Base-by-base conservation (phyloP, 2,329 filamentous ascomycete species). In the Cryphonectria parasitica region DNA sequence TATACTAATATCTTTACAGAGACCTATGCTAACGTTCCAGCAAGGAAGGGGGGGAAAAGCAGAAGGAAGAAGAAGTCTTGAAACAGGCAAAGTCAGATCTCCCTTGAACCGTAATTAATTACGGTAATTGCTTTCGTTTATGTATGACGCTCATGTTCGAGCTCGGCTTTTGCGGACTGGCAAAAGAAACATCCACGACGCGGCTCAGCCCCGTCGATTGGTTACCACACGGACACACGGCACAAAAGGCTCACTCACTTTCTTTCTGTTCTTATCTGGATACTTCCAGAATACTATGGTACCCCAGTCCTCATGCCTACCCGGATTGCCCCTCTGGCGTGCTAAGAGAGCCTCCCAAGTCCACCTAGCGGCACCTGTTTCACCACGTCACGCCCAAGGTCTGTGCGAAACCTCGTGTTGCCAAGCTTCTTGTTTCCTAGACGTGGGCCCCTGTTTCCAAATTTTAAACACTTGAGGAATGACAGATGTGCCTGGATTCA, bases 371-470 rank as follows among this genome's bases (percentile, higher is more conserved):
- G 19, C 31, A 5, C 36, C 68, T n/a, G 52, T 66, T 66, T 69
- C 63, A 66, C 52, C 52, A 61, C 58, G 19, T 31, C 58, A 39
- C 7, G 19, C 58, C 34, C 19, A 61, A 60, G 17, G 68, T 69
- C 68, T 66, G 68, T 69, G 68, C 68, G 45, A 31, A 13, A 41
- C 22, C 31, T 69, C 62, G 68, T 69, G 45, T 69, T 52, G 68
- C 68, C 62, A 69, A 69, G 62, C 68, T 43, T 2, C 15, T 36
- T 39, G 62, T 69, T 66, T 64, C 25, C 60, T 36, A 39, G 34
- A 41, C 41, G 31, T 41, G 39, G 45, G 25, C 17, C 28, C 60
- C 45, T 61, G 41, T 52, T n/a, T 43, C 63, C 3, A 61, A 31
- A 61, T n/a, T 19, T 31, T 19, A 34, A 31, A 31, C 25, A 15